A percentile compares a stretch with the other conserved stretches of the same genome.
Conservation (phyloP, 164 flowering plant species). For the Tetracentron sinense region DNA sequence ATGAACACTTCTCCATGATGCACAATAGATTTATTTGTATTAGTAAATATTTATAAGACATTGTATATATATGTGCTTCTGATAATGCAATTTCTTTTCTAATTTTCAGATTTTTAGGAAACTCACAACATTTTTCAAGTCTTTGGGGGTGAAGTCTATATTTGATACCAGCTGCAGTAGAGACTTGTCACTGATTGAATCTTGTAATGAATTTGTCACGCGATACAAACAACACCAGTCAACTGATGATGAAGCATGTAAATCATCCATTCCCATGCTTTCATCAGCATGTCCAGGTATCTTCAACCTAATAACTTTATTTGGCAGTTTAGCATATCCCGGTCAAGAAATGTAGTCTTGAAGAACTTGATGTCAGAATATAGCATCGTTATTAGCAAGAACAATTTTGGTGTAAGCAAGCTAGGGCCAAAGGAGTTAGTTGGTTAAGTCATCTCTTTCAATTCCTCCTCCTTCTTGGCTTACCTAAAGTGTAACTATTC, state of each 20-base stretch:
- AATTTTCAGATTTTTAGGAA: constrained; percentile 66
- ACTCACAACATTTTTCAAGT: constrained; percentile 80
- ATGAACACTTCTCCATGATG: no score
- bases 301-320: no score
- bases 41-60: not conserved
- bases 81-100: no score
- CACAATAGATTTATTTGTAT: not conserved
- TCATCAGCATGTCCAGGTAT: constrained; percentile 97
- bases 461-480: no score
- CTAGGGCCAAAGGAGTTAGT: no score
- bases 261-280: constrained; percentile 64
- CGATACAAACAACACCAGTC: constrained; percentile 52
- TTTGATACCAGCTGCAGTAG: constrained; percentile 94
- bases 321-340: no score
- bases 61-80: not conserved
- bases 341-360: no score
- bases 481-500: no score
- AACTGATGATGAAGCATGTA: constrained; percentile 29
- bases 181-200: constrained; percentile 74
- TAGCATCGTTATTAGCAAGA: no score
- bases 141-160: constrained; percentile 87
- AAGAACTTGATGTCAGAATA: no score
- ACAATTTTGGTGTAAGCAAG: no score
- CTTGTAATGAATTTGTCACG: constrained; percentile 78
- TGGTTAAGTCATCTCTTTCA: no score